These are phyloP conservation scores for Blastosporella zonata DNA, from an alignment of 1,284 basidiomycete species.

Conservation along the genomic window DNA sequence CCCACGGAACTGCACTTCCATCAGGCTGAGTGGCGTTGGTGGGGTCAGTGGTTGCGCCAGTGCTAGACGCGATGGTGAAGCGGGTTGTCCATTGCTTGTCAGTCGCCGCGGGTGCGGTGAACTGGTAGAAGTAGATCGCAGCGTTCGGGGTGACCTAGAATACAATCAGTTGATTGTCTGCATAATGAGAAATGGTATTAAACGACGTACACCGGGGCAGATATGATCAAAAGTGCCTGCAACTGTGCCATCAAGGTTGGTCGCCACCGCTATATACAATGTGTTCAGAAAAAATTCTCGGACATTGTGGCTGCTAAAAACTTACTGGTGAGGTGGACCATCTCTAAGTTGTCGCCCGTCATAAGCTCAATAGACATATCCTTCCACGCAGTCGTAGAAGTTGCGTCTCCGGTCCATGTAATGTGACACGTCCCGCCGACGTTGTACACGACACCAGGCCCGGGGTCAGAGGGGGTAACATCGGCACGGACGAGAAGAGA, in stretches of 20 bases:
- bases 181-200: neutral
- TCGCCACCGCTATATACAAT: conserved; percentile 48
- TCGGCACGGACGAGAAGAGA: conserved; percentile 43
- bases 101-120: conserved; percentile 41
- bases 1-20: conserved; percentile 62
- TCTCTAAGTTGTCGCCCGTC: conserved; percentile 71
- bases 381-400: conserved; percentile 54
- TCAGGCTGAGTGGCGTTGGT: conserved; percentile 53
- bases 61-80: conserved; percentile 68
- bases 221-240: conserved; percentile 58
- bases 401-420: conserved; percentile 52
- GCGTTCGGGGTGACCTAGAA: conserved; percentile 64
- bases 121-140: conserved; percentile 80
- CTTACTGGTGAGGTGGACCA: conserved; percentile 69
- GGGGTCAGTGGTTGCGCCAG: conserved; percentile 49
- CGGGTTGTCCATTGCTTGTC: conserved; percentile 74
- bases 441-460: conserved; percentile 54
- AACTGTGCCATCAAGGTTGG: conserved; percentile 46
- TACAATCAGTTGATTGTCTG: neutral
- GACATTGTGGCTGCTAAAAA: conserved; percentile 13
- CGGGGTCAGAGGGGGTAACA: conserved; percentile 51
- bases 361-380: conserved; percentile 73
- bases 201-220: conserved; percentile 60
- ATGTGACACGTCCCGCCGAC: conserved; percentile 53
- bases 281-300: neutral